phyloP scores from a whole-genome alignment of 768 basidiomycete genomes.

The Jaapia argillacea region DNA sequence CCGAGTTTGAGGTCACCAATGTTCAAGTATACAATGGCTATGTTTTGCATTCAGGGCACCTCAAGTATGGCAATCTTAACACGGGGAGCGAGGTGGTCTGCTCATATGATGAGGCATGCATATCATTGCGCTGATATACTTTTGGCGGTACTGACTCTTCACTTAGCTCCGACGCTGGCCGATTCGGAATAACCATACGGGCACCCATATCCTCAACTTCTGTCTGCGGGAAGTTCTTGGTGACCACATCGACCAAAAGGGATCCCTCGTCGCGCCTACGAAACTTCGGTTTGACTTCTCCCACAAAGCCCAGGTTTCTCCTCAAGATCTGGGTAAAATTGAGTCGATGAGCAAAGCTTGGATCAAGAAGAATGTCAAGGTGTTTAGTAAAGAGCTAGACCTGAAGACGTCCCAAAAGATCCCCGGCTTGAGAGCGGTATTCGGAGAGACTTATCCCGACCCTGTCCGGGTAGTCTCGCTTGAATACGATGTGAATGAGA shows the following conservation, averaged over 20 bases:
- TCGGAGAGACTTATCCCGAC: constrained; percentile 96
- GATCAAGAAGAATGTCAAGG: constrained; percentile 83
- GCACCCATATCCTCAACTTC: constrained; percentile 96
- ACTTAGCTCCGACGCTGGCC: constrained; percentile 85
- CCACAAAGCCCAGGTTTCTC: constrained; percentile 81
- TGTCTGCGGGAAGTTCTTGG: constrained; percentile 88
- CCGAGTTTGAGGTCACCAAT: constrained; percentile 89
- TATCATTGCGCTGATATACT: background rate
- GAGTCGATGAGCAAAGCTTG: constrained; percentile 80
- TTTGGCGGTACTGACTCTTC: background rate
- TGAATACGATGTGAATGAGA: constrained; percentile 81
- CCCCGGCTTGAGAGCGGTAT: constrained; percentile 91
- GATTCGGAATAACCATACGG: constrained; percentile 95
- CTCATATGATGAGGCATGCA: constrained; percentile 82
- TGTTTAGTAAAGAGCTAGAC: constrained; percentile 80
- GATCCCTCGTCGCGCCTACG: constrained; percentile 90
- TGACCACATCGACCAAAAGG: constrained; percentile 97
- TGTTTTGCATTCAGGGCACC: constrained; percentile 82
- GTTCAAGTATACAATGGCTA: constrained; percentile 95
- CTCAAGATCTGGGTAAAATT: constrained; percentile 71
- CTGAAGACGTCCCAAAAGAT: constrained; percentile 75
- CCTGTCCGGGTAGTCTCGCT: constrained; percentile 93
- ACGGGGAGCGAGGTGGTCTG: constrained; percentile 79
- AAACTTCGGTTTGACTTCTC: constrained; percentile 99
- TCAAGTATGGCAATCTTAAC: constrained; percentile 80